Evolutionary conservation across 129 eudicot species (phyloP), one percentile per base, ranked within the genome.

Genomic region (Mikania micrantha): DNA sequence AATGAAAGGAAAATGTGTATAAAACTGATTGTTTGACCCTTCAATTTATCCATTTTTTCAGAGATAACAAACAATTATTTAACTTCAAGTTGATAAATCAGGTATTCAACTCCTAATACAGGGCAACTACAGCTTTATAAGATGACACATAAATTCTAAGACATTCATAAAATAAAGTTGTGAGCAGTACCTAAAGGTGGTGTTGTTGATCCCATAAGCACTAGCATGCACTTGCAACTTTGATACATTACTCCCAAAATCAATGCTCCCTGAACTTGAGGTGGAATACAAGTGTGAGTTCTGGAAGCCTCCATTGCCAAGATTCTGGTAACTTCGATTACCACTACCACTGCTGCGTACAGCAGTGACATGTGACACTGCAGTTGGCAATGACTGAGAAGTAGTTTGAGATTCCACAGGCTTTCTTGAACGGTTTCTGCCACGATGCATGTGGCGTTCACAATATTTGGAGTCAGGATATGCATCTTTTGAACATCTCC

Each of bases 391-490:
- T 64, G 96, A 81, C 80, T 81, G 96, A 67, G 96, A 77, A 47
- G 81, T 77, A 66, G 95, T 60, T 77, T 84, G 90, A 80, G 96
- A 84, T 92, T 92, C 98, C 98, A 92, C 98, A 92, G 87, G 98
- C 98, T 92, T 92, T 92, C 98, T 92, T 92, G 98, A 92, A 92
- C 98, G 98, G 86, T 82, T 92, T 82, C 96, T 92, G 79, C 96
- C 98, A 60, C 98, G 91, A 79, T 92, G 95, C 95, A 92, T 88
- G 80, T 92, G 98, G 73, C 98, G 98, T 81, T 92, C 98, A 69
- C 98, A 92, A 62, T 92, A 92, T 70, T 92, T 92, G 73, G 95
- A 85, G 91, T 87, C 98, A 0, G 90, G 93, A 78, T 84, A 82
- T 1, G 96, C 98, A 48, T 92, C 98, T 78, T 87, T 92, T 4